Percentiles rank a stretch among this genome's conserved stretches.
These are phyloP conservation scores for Balamuthia mandrillaris DNA, from an alignment of 208 protist species.

Conservation along the genomic window DNA sequence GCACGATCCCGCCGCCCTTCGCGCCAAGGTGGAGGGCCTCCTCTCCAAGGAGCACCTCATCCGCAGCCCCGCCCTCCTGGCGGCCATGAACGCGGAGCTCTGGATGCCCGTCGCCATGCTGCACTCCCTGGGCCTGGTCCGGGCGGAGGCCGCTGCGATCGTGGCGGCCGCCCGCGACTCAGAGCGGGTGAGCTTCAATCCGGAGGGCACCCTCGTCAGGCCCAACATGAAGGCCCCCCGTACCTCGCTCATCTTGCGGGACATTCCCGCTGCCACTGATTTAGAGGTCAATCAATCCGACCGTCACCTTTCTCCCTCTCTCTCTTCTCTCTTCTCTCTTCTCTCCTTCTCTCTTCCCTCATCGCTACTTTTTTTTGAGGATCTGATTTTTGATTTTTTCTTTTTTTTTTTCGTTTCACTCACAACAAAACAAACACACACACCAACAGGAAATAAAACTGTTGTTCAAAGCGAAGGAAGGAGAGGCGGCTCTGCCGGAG, in stretches of 20 bases:
- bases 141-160: constrained; percentile 48
- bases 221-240: constrained; percentile 52
- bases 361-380: not conserved
- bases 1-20: too few species aligned
- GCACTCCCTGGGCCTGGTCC: constrained; percentile 48
- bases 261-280: constrained; percentile 49
- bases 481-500: not conserved
- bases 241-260: constrained; percentile 60
- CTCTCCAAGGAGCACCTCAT: constrained; percentile 59
- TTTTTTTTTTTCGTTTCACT: too few species aligned
- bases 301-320: not conserved
- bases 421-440: too few species aligned
- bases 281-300: constrained; percentile 5
- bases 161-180: constrained; percentile 45
- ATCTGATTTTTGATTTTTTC: not conserved
- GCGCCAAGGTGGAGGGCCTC: constrained; percentile 66
- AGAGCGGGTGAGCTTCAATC: constrained; percentile 39
- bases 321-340: not conserved
- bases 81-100: constrained; percentile 59
- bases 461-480: constrained; percentile 38
- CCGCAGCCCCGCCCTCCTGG: constrained; percentile 43
- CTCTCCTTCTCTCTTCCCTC: not conserved
- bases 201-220: constrained; percentile 48
- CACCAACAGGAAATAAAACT: constrained; percentile 49
- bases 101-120: constrained; percentile 52